Percentiles rank a stretch among this genome's conserved stretches.
These are phyloP conservation scores for Colletotrichum costaricense DNA, from an alignment of 2,329 filamentous ascomycete genomes.

Conservation along the genomic window DNA sequence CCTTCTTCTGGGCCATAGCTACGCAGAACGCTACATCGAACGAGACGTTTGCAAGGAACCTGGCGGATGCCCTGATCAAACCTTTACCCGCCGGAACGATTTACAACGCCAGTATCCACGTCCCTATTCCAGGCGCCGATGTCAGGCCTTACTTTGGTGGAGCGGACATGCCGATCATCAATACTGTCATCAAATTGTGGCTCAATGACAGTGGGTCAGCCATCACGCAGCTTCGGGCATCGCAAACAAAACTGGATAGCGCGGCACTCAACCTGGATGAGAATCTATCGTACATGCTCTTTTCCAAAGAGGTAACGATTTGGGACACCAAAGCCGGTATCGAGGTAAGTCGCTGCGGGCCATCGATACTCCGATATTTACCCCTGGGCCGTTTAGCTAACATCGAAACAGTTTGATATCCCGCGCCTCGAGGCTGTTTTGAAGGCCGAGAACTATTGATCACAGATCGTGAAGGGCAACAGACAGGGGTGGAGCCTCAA, in stretches of 20 bases:
- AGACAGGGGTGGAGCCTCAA: background rate
- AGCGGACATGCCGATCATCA: slow-evolving; percentile 10
- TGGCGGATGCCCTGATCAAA: slow-evolving; percentile 5
- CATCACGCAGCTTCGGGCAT: background rate
- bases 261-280: slow-evolving; percentile 8
- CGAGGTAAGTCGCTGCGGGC: background rate
- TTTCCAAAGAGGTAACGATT: slow-evolving; percentile 2
- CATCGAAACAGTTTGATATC: background rate
- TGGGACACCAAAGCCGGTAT: slow-evolving; percentile 1
- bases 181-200: slow-evolving; percentile 25
- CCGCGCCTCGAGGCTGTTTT: background rate
- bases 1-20: slow-evolving; percentile 22
- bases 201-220: background rate
- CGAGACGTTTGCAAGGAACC: slow-evolving; percentile 16
- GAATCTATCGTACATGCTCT: slow-evolving; percentile 23
- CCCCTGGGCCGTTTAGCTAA: background rate
- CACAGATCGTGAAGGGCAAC: background rate
- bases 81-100: background rate
- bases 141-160: slow-evolving; percentile 6
- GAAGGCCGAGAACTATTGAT: background rate
- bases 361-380: background rate
- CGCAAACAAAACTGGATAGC: slow-evolving; percentile 11
- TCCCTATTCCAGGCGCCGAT: background rate
- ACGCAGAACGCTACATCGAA: slow-evolving; percentile 12
- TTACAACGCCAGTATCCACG: slow-evolving; percentile 5